Percentiles rank a stretch among this genome's conserved stretches.
Evolutionary conservation across 2,329 filamentous ascomycete species (phyloP).

Genomic region (Taxawa tesnikishii): DNA sequence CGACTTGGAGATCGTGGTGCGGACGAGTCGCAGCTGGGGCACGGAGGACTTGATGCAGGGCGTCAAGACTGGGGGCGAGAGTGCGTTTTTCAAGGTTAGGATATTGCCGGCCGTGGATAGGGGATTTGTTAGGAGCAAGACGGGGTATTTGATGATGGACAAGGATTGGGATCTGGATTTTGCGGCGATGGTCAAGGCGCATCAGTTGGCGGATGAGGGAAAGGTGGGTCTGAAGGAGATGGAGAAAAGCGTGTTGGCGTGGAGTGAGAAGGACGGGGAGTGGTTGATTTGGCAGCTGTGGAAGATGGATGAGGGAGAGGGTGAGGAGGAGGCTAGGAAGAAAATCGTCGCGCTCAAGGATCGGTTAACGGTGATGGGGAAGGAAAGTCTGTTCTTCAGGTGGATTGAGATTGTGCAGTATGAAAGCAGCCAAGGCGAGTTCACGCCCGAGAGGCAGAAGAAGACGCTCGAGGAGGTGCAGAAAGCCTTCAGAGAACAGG

Average conservation of each 20-base stretch:
- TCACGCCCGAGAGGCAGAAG: slow-evolving; percentile 61
- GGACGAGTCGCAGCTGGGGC: slow-evolving; percentile 65
- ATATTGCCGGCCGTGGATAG: slow-evolving; percentile 59
- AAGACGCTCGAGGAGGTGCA: slow-evolving; percentile 62
- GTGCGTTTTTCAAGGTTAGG: slow-evolving; percentile 45
- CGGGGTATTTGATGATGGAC: slow-evolving; percentile 77
- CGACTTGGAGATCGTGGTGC: slow-evolving; percentile 69
- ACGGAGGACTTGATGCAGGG: slow-evolving; percentile 40
- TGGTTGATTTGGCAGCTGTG: slow-evolving; percentile 41
- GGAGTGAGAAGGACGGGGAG: slow-evolving; percentile 53
- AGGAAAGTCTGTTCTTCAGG: slow-evolving; percentile 79
- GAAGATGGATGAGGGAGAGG: slow-evolving; percentile 23
- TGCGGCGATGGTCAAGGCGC: slow-evolving; percentile 62
- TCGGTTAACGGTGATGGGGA: slow-evolving; percentile 59
- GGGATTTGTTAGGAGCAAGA: slow-evolving; percentile 59
- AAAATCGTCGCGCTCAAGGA: slow-evolving; percentile 76
- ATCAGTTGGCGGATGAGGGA: slow-evolving; percentile 54
- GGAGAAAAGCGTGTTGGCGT: slow-evolving; percentile 56
- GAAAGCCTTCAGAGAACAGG: slow-evolving; percentile 59
- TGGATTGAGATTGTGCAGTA: slow-evolving; percentile 92
- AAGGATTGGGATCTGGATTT: slow-evolving; percentile 82
- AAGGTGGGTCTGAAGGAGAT: slow-evolving; percentile 52
- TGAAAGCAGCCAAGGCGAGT: slow-evolving; percentile 67
- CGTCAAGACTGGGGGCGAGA: slow-evolving; percentile 40
- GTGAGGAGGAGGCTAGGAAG: slow-evolving; percentile 49